These are phyloP conservation scores for Plantago coronopus DNA, from an alignment of 305 asterid species.

Conservation along the genomic window DNA sequence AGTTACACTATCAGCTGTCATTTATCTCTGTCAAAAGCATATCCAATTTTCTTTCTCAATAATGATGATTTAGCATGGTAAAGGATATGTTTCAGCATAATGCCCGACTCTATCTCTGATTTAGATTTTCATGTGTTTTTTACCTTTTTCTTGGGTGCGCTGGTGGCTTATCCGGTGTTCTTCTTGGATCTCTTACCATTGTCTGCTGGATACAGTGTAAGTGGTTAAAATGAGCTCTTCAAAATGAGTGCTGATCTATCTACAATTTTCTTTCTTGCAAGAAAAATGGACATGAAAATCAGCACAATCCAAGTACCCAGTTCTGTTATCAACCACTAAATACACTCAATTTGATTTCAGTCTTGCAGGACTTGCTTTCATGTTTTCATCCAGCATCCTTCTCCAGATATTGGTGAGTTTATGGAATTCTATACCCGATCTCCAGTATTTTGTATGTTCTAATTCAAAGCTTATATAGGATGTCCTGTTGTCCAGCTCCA, in stretches of 20 bases:
- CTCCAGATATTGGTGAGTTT: conserved; percentile 84
- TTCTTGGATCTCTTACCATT: conserved; percentile 16
- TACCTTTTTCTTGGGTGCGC: conserved; percentile 19
- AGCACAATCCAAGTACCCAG: conserved; percentile 12
- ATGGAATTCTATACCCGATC: not conserved
- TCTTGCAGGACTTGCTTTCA: conserved; percentile 98
- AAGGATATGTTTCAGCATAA: conserved; percentile 6
- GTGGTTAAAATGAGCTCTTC: conserved; percentile 28
- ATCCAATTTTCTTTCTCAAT: conserved; percentile 1
- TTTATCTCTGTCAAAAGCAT: conserved; percentile 2
- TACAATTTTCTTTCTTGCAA: conserved; percentile 6
- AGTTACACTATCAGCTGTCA: conserved; percentile 11
- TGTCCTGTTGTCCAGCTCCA: not conserved
- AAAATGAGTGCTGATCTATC: conserved; percentile 20
- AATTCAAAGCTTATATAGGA: not conserved
- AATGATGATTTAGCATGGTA: conserved; percentile 7
- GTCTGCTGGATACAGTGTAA: conserved; percentile 63
- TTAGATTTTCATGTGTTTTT: not conserved
- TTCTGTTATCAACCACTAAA: conserved; percentile 17
- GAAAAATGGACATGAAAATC: conserved; percentile 11
- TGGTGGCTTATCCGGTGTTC: conserved; percentile 25
- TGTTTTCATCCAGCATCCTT: conserved; percentile 91
- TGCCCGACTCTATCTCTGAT: conserved; percentile 4
- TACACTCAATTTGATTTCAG: conserved; percentile 39
- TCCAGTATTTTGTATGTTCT: not conserved